A percentile compares a stretch with the other conserved stretches of the same genome.
Evolutionary conservation across 2,329 filamentous ascomycete species (phyloP).

Genomic region (Huntiella abstrusa): DNA sequence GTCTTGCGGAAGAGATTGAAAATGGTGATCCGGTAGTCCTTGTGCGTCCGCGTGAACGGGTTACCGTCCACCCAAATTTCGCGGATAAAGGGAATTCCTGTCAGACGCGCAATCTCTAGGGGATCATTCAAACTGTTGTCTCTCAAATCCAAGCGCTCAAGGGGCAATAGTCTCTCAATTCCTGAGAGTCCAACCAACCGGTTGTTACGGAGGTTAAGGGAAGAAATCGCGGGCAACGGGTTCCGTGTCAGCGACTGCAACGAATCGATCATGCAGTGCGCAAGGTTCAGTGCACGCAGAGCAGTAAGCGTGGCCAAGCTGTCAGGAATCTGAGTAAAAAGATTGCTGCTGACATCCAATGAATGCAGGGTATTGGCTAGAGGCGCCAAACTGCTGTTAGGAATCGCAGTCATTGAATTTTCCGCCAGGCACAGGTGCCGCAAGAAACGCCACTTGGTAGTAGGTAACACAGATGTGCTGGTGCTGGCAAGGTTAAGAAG

Average conservation of each 20-base stretch:
- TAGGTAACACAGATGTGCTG: conserved; percentile 37
- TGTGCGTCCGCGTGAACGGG: conserved; percentile 73
- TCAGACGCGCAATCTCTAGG: conserved; percentile 73
- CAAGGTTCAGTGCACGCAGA: conserved; percentile 81
- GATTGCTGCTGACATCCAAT: conserved; percentile 77
- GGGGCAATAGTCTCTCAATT: conserved; percentile 68
- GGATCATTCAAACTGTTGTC: conserved; percentile 88
- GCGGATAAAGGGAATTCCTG: conserved; percentile 73
- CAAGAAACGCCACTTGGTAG: conserved; percentile 87
- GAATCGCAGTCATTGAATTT: conserved; percentile 70
- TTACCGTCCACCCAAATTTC: conserved; percentile 90
- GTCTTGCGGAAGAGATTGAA: conserved; percentile 91
- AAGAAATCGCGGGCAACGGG: conserved; percentile 81
- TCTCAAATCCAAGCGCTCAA: conserved; percentile 77
- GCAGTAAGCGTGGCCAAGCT: conserved; percentile 70
- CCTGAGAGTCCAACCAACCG: conserved; percentile 73
- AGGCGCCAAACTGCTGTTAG: conserved; percentile 55
- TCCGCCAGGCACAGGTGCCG: conserved; percentile 82
- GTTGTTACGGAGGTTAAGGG: conserved; percentile 79
- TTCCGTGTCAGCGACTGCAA: conserved; percentile 71
- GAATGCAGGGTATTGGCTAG: conserved; percentile 79
- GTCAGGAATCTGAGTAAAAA: conserved; percentile 88
- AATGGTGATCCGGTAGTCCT: conserved; percentile 69
- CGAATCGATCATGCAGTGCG: conserved; percentile 94
- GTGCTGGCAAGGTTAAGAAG: conserved; percentile 41